Conservation (phyloP, 2,329 filamentous ascomycete genomes). For the Diaporthe ilicicola region DNA sequence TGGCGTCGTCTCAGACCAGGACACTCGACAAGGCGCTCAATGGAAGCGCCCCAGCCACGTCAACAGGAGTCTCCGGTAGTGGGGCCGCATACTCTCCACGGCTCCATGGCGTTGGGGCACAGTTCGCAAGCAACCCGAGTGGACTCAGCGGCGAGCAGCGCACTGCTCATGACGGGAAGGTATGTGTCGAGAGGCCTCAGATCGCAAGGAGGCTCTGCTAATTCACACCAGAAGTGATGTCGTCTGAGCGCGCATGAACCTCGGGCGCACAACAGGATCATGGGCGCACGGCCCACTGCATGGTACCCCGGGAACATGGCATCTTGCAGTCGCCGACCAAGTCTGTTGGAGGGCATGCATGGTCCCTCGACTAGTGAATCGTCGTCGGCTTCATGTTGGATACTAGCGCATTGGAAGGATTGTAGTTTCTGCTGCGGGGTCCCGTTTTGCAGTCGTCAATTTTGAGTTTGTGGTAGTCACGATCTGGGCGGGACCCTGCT, state of each 20-base stretch:
- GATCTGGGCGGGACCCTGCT: neutral
- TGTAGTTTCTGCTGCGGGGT: neutral
- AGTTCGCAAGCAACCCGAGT: neutral
- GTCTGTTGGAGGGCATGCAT: neutral
- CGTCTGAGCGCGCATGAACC: neutral
- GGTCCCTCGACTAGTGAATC: neutral
- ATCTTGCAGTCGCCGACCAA: neutral
- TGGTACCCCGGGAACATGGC: rapidly evolving
- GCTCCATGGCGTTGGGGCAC: neutral
- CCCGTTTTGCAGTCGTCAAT: neutral
- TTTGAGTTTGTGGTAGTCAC: neutral
- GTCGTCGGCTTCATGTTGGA: too few species aligned
- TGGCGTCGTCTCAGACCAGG: neutral
- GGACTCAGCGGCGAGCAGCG: neutral
- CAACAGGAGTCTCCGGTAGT: neutral
- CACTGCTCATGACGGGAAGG: neutral
- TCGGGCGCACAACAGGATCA: neutral
- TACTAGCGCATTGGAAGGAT: neutral
- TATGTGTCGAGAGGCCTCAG: neutral
- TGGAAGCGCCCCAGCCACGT: rapidly evolving
- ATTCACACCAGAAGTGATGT: neutral
- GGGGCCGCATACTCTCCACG: rapidly evolving
- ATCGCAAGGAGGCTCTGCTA: neutral
- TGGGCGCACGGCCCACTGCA: neutral
- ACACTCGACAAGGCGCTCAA: neutral